phyloP scores from a whole-genome alignment of 108 stramenopile genomes.

The Nitzschia sp. region DNA sequence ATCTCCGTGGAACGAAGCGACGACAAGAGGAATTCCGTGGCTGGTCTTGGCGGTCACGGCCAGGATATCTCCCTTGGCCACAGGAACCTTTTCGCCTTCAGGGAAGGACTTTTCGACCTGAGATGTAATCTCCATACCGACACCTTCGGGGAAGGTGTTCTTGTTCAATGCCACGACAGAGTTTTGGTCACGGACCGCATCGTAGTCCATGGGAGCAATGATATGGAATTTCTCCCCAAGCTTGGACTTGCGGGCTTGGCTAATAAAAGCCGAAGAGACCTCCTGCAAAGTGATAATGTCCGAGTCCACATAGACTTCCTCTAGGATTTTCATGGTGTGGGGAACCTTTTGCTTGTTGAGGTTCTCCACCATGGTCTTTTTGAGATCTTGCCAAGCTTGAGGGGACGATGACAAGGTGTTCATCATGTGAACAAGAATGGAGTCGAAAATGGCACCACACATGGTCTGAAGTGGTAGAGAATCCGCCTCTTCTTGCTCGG shows the following conservation, averaged over 20 bases:
- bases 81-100: slow-evolving; percentile 59
- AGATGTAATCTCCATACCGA: slow-evolving; percentile 56
- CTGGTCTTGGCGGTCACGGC: slow-evolving; percentile 51
- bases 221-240: slow-evolving; percentile 63
- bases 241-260: slow-evolving; percentile 54
- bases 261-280: slow-evolving; percentile 81
- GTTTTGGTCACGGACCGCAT: slow-evolving; percentile 83
- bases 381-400: slow-evolving; percentile 80
- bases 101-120: slow-evolving; percentile 54
- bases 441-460: slow-evolving; percentile 91
- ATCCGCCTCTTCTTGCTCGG: slow-evolving; percentile 78
- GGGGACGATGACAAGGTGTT: slow-evolving; percentile 66
- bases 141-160: slow-evolving; percentile 53
- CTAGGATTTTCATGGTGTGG: slow-evolving; percentile 85
- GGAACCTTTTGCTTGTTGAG: slow-evolving; percentile 88
- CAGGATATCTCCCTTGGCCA: slow-evolving; percentile 79
- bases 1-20: slow-evolving; percentile 87
- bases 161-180: slow-evolving; percentile 76
- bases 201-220: slow-evolving; percentile 45
- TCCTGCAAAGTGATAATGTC: slow-evolving; percentile 93
- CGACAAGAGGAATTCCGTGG: slow-evolving; percentile 48
- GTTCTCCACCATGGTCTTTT: slow-evolving; percentile 79
- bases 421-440: slow-evolving; percentile 94
- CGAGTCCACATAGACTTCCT: slow-evolving; percentile 70
- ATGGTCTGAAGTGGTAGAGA: slow-evolving; percentile 87